These are phyloP conservation scores for Chimonanthus salicifolius DNA, from an alignment of 164 flowering plant species.

Conservation along the genomic window DNA sequence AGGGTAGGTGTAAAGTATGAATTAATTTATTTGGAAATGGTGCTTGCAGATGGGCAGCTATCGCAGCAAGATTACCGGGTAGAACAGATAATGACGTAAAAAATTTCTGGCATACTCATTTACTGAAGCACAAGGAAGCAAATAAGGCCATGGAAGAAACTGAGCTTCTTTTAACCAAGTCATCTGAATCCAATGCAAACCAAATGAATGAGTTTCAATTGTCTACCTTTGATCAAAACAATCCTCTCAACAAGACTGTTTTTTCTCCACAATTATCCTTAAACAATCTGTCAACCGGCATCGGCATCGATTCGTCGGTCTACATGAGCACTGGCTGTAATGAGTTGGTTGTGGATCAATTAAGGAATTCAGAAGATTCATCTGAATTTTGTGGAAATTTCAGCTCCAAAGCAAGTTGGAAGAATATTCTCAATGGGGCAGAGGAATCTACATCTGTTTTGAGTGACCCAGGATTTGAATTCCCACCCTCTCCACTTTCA, in stretches of 20 bases:
- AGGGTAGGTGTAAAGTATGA: too few relatives aligned
- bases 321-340: not conserved
- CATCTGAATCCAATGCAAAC: not conserved
- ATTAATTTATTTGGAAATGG: too few relatives aligned
- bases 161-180: not conserved
- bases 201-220: not conserved
- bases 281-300: not conserved
- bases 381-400: not conserved
- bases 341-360: not conserved
- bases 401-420: not conserved
- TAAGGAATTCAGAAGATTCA: not conserved
- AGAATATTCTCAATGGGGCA: not conserved
- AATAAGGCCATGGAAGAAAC: not conserved
- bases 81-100: conserved; percentile 59
- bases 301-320: not conserved
- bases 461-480: too few relatives aligned
- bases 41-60: conserved; percentile 38
- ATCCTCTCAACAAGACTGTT: not conserved
- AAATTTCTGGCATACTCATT: conserved; percentile 54
- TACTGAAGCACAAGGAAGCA: conserved; percentile 33
- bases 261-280: not conserved
- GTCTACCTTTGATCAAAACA: too few relatives aligned
- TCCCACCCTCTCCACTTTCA: not conserved
- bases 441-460: too few relatives aligned
- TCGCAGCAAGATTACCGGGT: conserved; percentile 51